Evolutionary conservation across 2,329 filamentous ascomycete species (phyloP).

Genomic region (Penicillium verrucosum): DNA sequence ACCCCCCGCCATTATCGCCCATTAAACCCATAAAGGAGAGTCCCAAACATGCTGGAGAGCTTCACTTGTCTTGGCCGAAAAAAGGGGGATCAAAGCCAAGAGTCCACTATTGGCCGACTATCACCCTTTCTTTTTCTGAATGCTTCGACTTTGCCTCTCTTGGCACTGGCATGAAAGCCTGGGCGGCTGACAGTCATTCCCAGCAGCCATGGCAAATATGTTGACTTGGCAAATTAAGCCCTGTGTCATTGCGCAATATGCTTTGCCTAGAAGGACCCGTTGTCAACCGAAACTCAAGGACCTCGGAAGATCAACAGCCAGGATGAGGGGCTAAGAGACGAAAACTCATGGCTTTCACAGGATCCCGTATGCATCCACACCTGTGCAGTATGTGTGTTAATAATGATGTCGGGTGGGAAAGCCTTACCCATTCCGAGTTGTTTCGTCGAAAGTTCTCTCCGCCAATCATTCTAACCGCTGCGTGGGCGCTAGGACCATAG

Average conservation of each 20-base stretch:
- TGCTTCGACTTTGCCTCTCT: conserved; percentile 27
- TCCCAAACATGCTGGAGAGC: conserved; percentile 17
- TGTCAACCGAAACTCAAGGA: conserved; percentile 26
- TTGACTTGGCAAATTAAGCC: conserved; percentile 13
- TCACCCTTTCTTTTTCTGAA: conserved; percentile 19
- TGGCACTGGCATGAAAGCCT: conserved; percentile 21
- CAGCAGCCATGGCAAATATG: conserved; percentile 13
- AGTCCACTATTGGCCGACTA: conserved; percentile 29
- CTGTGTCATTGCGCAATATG: conserved; percentile 15
- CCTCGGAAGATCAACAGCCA: conserved; percentile 35
- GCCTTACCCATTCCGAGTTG: conserved; percentile 2
- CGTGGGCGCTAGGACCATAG: conserved; percentile 9
- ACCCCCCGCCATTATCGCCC: conserved; percentile 21
- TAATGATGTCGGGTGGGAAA: conserved; percentile 8
- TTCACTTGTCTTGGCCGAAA: conserved; percentile 32
- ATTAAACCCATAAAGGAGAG: conserved; percentile 13
- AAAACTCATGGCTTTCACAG: conserved; percentile 15
- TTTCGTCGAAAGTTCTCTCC: conserved; percentile 3
- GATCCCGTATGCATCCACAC: conserved; percentile 4
- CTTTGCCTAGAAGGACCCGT: conserved; percentile 20
- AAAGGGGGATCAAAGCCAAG: conserved; percentile 21
- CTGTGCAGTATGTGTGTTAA: conserved; percentile 5
- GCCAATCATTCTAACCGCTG: conserved; percentile 17
- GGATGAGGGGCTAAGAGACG: conserved; percentile 24
- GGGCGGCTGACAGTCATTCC: conserved; percentile 14